These are phyloP conservation scores for Hordeum marinum DNA, from an alignment of 176 grass and related monocot species.

Conservation along the genomic window DNA sequence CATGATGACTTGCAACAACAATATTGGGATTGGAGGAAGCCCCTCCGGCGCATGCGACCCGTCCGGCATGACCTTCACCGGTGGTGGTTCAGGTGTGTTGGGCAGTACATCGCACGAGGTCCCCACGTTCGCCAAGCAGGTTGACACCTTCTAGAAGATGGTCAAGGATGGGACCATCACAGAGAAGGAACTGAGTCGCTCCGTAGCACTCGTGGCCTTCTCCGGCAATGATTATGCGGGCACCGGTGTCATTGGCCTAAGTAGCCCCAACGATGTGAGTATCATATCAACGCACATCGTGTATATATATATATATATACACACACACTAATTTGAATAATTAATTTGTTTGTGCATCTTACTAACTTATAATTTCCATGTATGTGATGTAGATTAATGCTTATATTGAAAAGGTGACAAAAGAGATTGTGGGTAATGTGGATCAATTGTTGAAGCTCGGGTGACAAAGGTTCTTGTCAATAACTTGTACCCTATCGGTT, in stretches of 20 bases:
- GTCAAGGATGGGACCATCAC: background rate
- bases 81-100: slow-evolving; percentile 32
- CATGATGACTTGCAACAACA: background rate
- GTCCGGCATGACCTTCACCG: slow-evolving; percentile 55
- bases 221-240: slow-evolving; percentile 12
- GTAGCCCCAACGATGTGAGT: background rate
- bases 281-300: background rate
- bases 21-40: background rate
- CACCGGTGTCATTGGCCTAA: background rate
- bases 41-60: background rate
- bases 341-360: background rate
- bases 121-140: slow-evolving; percentile 3
- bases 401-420: background rate
- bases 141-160: background rate
- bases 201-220: slow-evolving; percentile 17
- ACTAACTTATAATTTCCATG: background rate
- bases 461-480: slow-evolving; percentile 31
- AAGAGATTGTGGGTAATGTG: background rate
- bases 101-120: background rate
- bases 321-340: background rate
- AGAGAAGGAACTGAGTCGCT: background rate
- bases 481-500: slow-evolving; percentile 22
- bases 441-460: background rate
- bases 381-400: background rate
- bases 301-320: too few species aligned